Evolutionary conservation across 768 basidiomycete species (phyloP).

Genomic region (Rickenella mellea): DNA sequence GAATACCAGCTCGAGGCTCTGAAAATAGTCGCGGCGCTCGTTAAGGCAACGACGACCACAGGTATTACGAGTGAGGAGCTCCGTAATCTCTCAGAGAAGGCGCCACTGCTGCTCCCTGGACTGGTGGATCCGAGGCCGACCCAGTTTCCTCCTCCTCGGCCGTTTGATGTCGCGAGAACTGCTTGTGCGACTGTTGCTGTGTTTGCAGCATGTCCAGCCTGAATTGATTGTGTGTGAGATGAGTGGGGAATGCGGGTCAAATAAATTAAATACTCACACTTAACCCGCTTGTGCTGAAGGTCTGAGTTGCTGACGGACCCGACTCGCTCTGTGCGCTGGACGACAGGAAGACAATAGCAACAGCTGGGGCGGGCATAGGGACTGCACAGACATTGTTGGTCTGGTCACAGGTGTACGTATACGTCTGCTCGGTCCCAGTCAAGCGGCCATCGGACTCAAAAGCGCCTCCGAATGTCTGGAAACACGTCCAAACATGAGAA

Average conservation of each 20-base stretch:
- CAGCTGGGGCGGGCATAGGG: slow-evolving; percentile 58
- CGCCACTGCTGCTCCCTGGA: background rate
- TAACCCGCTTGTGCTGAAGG: slow-evolving; percentile 49
- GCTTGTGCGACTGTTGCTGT: slow-evolving; percentile 44
- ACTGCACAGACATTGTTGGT: slow-evolving; percentile 45
- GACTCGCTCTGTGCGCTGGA: slow-evolving; percentile 27
- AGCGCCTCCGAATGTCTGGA: slow-evolving; percentile 48
- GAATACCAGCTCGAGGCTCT: too few relatives aligned
- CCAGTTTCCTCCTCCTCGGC: slow-evolving; percentile 12
- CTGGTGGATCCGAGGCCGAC: background rate
- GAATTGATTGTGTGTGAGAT: background rate
- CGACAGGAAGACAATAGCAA: slow-evolving; percentile 67
- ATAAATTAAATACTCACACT: slow-evolving; percentile 20
- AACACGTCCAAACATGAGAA: background rate
- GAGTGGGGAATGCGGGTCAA: background rate
- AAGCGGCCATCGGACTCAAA: slow-evolving; percentile 64
- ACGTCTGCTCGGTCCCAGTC: slow-evolving; percentile 41
- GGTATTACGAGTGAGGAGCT: too few relatives aligned
- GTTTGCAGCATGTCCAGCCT: slow-evolving; percentile 27
- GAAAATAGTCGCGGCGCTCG: too few relatives aligned
- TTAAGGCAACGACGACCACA: too few relatives aligned
- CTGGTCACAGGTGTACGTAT: slow-evolving; percentile 52
- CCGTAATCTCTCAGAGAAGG: too few relatives aligned
- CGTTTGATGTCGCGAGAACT: slow-evolving; percentile 57
- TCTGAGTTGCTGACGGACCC: slow-evolving; percentile 25